Evolutionary conservation across 1,139 yeast species (phyloP).

Genomic region (Candida sp.): DNA sequence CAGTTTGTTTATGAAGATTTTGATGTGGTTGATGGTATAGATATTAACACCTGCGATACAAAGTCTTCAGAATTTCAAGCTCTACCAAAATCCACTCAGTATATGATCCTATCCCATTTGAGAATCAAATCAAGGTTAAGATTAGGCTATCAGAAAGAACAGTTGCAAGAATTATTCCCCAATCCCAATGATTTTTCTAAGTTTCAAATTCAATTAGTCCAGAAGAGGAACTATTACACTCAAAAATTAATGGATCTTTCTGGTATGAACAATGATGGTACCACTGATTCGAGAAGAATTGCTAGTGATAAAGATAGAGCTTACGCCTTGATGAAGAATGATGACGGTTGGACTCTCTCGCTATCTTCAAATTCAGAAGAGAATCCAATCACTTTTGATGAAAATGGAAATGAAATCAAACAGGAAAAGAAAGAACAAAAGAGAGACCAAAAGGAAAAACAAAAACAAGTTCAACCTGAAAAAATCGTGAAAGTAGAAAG

Average conservation of each 20-base stretch:
- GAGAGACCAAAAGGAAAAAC: not conserved
- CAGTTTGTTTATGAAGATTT: constrained; percentile 59
- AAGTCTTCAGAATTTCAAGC: constrained; percentile 60
- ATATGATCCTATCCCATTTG: constrained; percentile 80
- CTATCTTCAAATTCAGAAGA: constrained; percentile 41
- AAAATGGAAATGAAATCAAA: constrained; percentile 13
- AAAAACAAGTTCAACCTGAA: not conserved
- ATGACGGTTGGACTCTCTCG: constrained; percentile 85
- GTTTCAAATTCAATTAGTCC: constrained; percentile 91
- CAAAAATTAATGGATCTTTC: constrained; percentile 82
- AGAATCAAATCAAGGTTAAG: constrained; percentile 83
- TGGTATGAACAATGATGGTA: constrained; percentile 71
- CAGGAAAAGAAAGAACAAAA: constrained; percentile 4
- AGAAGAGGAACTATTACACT: constrained; percentile 85
- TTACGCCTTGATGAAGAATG: constrained; percentile 72
- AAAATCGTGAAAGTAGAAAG: constrained; percentile 33
- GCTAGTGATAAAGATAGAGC: constrained; percentile 82
- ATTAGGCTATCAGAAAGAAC: constrained; percentile 92
- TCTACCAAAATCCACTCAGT: constrained; percentile 80
- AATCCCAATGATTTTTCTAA: constrained; percentile 85
- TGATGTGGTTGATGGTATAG: constrained; percentile 69
- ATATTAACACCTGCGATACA: constrained; percentile 68
- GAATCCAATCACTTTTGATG: constrained; percentile 45
- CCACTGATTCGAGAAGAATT: constrained; percentile 50
- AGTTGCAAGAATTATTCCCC: constrained; percentile 76